Evolutionary conservation across 164 flowering plant species (phyloP), one percentile per base, ranked within the genome.

Genomic region (Chimonanthus praecox): DNA sequence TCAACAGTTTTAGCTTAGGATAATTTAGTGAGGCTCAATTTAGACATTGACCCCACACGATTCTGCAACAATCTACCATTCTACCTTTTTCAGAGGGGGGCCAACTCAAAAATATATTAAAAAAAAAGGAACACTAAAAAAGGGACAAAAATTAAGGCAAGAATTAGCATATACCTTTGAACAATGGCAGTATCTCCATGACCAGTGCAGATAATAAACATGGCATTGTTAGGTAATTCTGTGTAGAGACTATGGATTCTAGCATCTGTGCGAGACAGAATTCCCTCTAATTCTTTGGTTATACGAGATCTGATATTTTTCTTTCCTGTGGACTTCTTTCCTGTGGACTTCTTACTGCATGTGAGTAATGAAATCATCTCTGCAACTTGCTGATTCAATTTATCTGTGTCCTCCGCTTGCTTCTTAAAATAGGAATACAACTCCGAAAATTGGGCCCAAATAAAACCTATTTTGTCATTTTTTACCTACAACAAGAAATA

Each of bases 381-480:
- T 49, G 98, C 98, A 69, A 96, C 79, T 78, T 82, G 85, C 63
- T 62, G 74, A 76, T 88, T 90, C 48, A 92, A 83, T 58, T 80
- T 85, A 67, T 86, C 93, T 33, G 63, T 48, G 68, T 94, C 90
- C 58, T 84, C 86, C 20, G 88, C 94, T 82, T 89, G 92, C 76
- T 75, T 89, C 82, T 80, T 88, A 65, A 83, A 84, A 82, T 85
- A 87, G 46, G 89, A 80, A 82, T 87, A 78, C 83, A 96, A 73
- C 83, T 96, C 99, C n/a, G 98, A 85, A 71, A 96, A 92, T 33
- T 90, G 98, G 47, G 92, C 81, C 99, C 99, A 96, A 51, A 96
- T 78, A 74, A 96, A 94, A 16, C 90, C 88, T 54, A 87, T 87
- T 75, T 81, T 84, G 4, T 89, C 89, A 72, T 88, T 96, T 77